phyloP scores from a whole-genome alignment of 257 asterid species.

The Ehretia macrophylla region DNA sequence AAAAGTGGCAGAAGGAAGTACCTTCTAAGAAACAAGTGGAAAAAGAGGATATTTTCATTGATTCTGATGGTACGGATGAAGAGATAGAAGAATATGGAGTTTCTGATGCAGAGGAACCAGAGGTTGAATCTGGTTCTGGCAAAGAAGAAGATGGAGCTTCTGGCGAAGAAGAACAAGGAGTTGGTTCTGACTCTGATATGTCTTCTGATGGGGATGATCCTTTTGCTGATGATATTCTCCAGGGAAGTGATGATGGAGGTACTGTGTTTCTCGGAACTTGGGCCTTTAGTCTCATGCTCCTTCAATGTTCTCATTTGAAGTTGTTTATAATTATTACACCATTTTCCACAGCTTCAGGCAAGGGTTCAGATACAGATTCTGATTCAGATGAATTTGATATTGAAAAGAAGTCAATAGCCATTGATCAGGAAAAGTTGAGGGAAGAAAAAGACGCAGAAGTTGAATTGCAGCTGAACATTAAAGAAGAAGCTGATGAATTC shows the following conservation, averaged over 20 bases:
- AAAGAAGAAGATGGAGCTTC: slow-evolving; percentile 28
- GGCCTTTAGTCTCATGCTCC: slow-evolving; percentile 6
- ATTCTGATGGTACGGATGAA: slow-evolving; percentile 31
- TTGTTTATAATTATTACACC: neutral
- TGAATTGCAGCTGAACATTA: slow-evolving; percentile 57
- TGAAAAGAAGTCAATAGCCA: slow-evolving; percentile 43
- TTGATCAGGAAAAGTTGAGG: slow-evolving; percentile 44
- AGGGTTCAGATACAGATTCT: slow-evolving; percentile 50
- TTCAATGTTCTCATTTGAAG: neutral
- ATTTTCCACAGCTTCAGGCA: slow-evolving; percentile 23
- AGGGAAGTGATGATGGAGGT: slow-evolving; percentile 67
- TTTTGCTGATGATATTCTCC: slow-evolving; percentile 61
- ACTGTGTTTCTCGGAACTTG: slow-evolving; percentile 11
- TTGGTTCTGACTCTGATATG: slow-evolving; percentile 56
- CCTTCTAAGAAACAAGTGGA: slow-evolving; percentile 2
- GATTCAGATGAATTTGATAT: slow-evolving; percentile 51
- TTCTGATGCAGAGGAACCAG: slow-evolving; percentile 41
- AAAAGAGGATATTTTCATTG: neutral
- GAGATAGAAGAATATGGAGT: slow-evolving; percentile 29
- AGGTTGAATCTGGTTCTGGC: slow-evolving; percentile 5
- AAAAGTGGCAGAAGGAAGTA: slow-evolving; percentile 59
- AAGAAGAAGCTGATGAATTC: slow-evolving; percentile 72
- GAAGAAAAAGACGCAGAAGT: slow-evolving; percentile 47
- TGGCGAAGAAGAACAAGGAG: slow-evolving; percentile 46
- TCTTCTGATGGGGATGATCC: slow-evolving; percentile 81